A percentile compares a stretch with the other conserved stretches of the same genome.
phyloP scores from a whole-genome alignment of 2,329 filamentous ascomycete species.

The Calonectria leucothoes region DNA sequence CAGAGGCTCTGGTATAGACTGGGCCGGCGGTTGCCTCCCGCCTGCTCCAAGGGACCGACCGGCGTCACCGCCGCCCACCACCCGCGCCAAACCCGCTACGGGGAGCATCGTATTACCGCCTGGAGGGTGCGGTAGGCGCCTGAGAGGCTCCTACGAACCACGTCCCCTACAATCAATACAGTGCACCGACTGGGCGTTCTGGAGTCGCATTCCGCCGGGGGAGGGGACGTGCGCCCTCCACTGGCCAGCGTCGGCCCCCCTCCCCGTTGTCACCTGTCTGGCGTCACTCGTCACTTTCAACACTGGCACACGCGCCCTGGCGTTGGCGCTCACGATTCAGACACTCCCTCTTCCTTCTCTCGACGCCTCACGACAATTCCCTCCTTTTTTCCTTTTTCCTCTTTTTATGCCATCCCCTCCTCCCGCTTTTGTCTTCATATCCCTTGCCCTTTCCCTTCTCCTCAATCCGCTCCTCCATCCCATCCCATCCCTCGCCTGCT shows the following conservation, averaged over 20 bases:
- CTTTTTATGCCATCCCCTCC: constrained; percentile 2
- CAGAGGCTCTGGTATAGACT: neutral
- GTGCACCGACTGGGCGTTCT: neutral
- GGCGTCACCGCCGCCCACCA: neutral
- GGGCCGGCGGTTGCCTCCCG: neutral
- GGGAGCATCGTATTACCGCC: neutral
- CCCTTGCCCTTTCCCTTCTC: neutral
- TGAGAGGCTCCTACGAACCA: neutral
- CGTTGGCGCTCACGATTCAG: constrained; percentile 6
- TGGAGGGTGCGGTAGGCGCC: neutral
- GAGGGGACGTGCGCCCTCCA: neutral
- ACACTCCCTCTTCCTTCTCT: neutral
- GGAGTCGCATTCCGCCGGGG: neutral
- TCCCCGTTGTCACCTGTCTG: neutral
- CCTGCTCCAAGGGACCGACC: neutral
- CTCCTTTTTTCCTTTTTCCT: constrained; percentile 12
- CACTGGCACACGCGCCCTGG: constrained; percentile 1
- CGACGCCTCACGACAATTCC: constrained; percentile 7
- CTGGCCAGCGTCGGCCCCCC: neutral
- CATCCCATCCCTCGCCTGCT: neutral
- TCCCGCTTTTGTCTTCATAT: constrained; percentile 10
- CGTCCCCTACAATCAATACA: neutral
- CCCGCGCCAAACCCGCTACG: neutral
- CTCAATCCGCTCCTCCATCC: neutral
- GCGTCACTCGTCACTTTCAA: constrained; percentile 12